Evolutionary conservation across 495 filamentous ascomycete species (phyloP).

Genomic region (Penicillium arizonense): DNA sequence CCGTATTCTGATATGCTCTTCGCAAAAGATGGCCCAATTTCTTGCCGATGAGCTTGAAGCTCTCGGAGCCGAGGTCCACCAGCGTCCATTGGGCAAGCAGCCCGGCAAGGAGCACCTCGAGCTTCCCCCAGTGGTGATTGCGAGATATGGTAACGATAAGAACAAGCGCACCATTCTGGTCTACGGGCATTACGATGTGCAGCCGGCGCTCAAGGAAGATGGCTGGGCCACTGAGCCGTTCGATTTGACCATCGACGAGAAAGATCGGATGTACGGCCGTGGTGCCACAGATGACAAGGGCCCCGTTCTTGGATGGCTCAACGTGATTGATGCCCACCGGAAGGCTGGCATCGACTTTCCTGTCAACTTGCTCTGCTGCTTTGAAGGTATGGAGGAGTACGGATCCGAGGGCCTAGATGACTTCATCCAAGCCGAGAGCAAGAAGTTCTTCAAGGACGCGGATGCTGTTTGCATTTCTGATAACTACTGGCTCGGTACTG

Average conservation of each 20-base stretch:
- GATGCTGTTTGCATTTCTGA: slow-evolving; percentile 98
- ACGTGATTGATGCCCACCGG: slow-evolving; percentile 95
- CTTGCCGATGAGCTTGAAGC: slow-evolving; percentile 77
- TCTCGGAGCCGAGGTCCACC: slow-evolving; percentile 83
- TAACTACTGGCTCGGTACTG: slow-evolving; percentile 99
- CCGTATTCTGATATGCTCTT: slow-evolving; percentile 6
- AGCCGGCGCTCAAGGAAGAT: slow-evolving; percentile 89
- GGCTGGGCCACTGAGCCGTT: slow-evolving; percentile 98
- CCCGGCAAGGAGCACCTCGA: slow-evolving; percentile 85
- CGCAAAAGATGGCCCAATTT: slow-evolving; percentile 82
- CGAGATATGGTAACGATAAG: slow-evolving; percentile 85
- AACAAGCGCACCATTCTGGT: slow-evolving; percentile 93
- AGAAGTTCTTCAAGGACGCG: slow-evolving; percentile 88
- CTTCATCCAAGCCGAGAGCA: slow-evolving; percentile 83
- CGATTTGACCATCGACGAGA: slow-evolving; percentile 78
- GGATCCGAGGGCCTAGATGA: slow-evolving; percentile 96
- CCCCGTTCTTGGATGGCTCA: slow-evolving; percentile 95
- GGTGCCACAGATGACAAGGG: slow-evolving; percentile 98
- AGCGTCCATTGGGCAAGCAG: slow-evolving; percentile 83
- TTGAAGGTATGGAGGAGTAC: slow-evolving; percentile 99
- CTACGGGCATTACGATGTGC: slow-evolving; percentile 99
- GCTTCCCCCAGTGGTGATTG: slow-evolving; percentile 88
- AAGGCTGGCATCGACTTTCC: slow-evolving; percentile 92
- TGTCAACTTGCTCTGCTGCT: slow-evolving; percentile 98
- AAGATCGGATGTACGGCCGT: slow-evolving; percentile 93